phyloP scores from a whole-genome alignment of 1,139 yeast genomes.

The Ogataea hybrid region DNA sequence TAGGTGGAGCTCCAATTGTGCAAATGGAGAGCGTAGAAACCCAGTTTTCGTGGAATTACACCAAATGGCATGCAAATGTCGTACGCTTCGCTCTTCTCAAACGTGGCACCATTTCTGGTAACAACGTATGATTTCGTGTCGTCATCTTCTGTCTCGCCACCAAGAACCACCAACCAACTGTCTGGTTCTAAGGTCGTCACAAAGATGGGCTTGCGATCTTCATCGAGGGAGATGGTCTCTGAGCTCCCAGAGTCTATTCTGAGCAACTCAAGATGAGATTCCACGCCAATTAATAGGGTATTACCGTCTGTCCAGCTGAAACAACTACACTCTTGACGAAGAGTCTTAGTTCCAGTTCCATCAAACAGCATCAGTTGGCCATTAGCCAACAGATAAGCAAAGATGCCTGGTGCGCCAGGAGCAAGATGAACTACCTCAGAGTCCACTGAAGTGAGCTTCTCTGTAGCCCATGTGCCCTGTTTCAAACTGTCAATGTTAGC shows the following conservation, averaged over 20 bases:
- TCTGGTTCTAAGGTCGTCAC: constrained; percentile 18
- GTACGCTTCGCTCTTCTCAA: constrained; percentile 35
- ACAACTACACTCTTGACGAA: neutral
- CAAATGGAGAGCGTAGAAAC: constrained; percentile 46
- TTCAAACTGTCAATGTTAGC: neutral
- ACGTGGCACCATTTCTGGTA: constrained; percentile 15
- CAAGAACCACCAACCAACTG: constrained; percentile 31
- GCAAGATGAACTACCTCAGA: neutral
- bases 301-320: constrained; percentile 7
- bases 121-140: constrained; percentile 26
- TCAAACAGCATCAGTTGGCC: constrained; percentile 9
- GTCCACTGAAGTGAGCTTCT: constrained; percentile 1
- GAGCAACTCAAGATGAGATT: constrained; percentile 5
- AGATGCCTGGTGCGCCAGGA: constrained; percentile 3
- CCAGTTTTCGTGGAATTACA: constrained; percentile 45
- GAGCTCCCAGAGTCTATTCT: neutral
- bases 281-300: constrained; percentile 1
- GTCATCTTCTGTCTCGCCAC: constrained; percentile 18
- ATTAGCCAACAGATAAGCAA: constrained; percentile 8
- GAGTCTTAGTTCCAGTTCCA: neutral
- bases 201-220: constrained; percentile 7
- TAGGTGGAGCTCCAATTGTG: constrained; percentile 42
- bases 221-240: constrained; percentile 5
- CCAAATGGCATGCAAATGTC: constrained; percentile 64
- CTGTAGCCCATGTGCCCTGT: constrained; percentile 1